Base-by-base conservation (phyloP, 2,329 filamentous ascomycete genomes). In the Chrysoporthe austroafricana region DNA sequence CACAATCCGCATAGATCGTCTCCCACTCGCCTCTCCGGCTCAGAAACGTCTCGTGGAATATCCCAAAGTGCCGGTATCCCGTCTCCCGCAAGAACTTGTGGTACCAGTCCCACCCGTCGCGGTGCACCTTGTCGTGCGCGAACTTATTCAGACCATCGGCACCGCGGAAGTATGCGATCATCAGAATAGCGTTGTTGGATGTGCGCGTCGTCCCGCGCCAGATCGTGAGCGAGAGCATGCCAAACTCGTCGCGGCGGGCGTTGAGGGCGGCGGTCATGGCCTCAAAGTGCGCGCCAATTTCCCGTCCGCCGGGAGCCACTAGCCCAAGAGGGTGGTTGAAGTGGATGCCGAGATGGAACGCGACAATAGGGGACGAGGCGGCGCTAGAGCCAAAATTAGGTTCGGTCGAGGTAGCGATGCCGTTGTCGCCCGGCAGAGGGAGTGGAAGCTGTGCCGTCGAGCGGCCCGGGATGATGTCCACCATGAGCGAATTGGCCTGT, bases 21-120 rank as follows among this genome's bases (percentile, higher is more conserved):
- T 88, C 86, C 75, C 84, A 86, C 9, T 76, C 76, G 3, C 79
- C 78, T 3, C 76, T 74, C 0, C 79, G 79, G 5, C 82, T 80
- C 36, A 79, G 75, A 70, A 84, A 87, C 0, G 82, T 80, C 79
- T 88, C 86, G 72, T 89, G 86, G 69, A 79, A 87, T 70, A 88
- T 83, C 5, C 80, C 80, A 34, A 88, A 72, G 69, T 85, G 78
- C 36, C 73, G 71, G 52, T 76, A 69, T 36, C 79, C 72, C 57
- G 73, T 74, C 62, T 73, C 74, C 56, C 61, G 66, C 42, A 62
- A 58, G 7, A 68, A 70, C 1, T 26, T 36, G 64, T 80, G 78
- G 74, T 81, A 85, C 81, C 82, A 87, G 59, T 83, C 79, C 85
- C 84, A 85, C 0, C 75, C 81, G 48, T 79, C 74, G 14, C 81